These are phyloP conservation scores for Auriscalpium vulgare DNA, from an alignment of 768 basidiomycete species.

Conservation along the genomic window DNA sequence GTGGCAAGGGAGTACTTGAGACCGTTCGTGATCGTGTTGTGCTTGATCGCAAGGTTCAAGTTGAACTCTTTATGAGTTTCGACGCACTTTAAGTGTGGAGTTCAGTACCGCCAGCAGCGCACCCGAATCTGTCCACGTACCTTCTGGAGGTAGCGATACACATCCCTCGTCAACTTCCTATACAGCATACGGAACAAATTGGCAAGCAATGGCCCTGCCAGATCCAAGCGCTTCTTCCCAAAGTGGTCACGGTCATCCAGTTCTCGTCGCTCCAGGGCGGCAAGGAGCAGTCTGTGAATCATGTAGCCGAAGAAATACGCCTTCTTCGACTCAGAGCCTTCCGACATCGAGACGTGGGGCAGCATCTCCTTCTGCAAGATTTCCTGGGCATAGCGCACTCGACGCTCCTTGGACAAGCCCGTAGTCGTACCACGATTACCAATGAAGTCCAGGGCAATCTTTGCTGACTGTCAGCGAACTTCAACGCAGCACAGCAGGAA, in stretches of 20 bases:
- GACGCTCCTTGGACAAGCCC: slow-evolving; percentile 84
- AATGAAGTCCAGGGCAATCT: slow-evolving; percentile 89
- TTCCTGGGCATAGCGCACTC: slow-evolving; percentile 94
- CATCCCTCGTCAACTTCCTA: slow-evolving; percentile 92
- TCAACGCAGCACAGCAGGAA: neutral
- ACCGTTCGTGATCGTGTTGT: slow-evolving; percentile 96
- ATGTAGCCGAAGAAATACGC: slow-evolving; percentile 99
- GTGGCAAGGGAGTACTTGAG: slow-evolving; percentile 97
- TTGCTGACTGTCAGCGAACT: slow-evolving; percentile 7
- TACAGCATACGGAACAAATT: slow-evolving; percentile 97
- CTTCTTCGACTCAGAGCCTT: slow-evolving; percentile 95
- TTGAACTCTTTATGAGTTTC: slow-evolving; percentile 95
- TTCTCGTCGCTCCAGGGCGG: slow-evolving; percentile 89
- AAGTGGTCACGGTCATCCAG: slow-evolving; percentile 99
- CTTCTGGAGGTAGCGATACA: slow-evolving; percentile 96
- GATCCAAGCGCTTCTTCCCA: slow-evolving; percentile 93
- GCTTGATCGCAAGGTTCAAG: slow-evolving; percentile 85
- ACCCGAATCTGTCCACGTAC: slow-evolving; percentile 30
- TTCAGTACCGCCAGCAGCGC: slow-evolving; percentile 1
- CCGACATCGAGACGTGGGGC: slow-evolving; percentile 92
- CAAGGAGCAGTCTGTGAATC: slow-evolving; percentile 92
- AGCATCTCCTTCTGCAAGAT: slow-evolving; percentile 98
- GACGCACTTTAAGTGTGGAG: slow-evolving; percentile 60
- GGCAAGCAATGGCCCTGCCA: slow-evolving; percentile 94
- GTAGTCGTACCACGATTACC: slow-evolving; percentile 96